Percentiles rank a stretch among this genome's conserved stretches.
Conservation (phyloP, 83 land plant species). For the Thuja plicata region DNA sequence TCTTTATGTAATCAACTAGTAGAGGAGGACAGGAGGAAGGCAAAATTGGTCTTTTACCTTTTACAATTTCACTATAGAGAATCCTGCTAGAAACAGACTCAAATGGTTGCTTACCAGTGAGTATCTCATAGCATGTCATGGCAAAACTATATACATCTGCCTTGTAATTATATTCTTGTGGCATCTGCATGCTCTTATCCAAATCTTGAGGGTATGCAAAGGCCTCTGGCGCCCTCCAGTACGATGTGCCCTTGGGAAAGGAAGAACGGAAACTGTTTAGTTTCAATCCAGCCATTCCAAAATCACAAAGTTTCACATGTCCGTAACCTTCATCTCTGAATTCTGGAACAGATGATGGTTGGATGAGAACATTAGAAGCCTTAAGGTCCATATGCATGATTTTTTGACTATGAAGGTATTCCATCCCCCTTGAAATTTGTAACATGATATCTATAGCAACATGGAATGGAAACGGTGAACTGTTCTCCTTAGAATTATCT, state of each 20-base stretch:
- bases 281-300: slow-evolving; percentile 19
- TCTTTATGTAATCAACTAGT: slow-evolving; percentile 38
- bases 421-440: slow-evolving; percentile 67
- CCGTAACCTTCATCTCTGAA: slow-evolving; percentile 36
- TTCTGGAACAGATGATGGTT: slow-evolving; percentile 19
- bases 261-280: not conserved
- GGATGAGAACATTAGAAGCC: slow-evolving; percentile 45
- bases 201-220: not conserved
- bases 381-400: slow-evolving; percentile 56
- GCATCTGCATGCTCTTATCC: not conserved
- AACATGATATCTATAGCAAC: not conserved
- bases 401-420: slow-evolving; percentile 54
- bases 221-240: slow-evolving; percentile 61
- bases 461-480: too few relatives aligned
- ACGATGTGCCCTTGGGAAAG: slow-evolving; percentile 11
- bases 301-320: slow-evolving; percentile 46
- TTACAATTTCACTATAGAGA: slow-evolving; percentile 37
- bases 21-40: slow-evolving; percentile 36
- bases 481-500: too few relatives aligned
- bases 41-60: slow-evolving; percentile 50
- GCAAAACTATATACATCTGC: slow-evolving; percentile 69
- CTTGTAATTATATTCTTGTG: slow-evolving; percentile 41
- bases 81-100: slow-evolving; percentile 50
- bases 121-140: slow-evolving; percentile 57
- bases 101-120: slow-evolving; percentile 62